Conservation (phyloP, 768 basidiomycete genomes). For the Rhodotorula kratochvilovae region DNA sequence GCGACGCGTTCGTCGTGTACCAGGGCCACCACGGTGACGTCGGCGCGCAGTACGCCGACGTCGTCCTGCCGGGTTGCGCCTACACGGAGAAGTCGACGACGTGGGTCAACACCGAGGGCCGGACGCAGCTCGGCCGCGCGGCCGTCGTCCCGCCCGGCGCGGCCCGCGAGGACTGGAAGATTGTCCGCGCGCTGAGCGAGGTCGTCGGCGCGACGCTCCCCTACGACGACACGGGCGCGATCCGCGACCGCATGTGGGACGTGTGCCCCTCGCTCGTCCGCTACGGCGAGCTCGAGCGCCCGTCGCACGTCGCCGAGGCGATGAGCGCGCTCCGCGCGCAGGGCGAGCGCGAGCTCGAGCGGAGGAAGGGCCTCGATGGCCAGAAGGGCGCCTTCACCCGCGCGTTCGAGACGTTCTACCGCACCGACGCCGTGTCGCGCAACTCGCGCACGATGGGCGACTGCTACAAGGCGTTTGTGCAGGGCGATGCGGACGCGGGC, state of each 20-base stretch:
- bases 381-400: slow-evolving; percentile 58
- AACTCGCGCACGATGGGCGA: slow-evolving; percentile 55
- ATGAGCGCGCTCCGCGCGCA: slow-evolving; percentile 31
- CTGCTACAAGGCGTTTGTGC: slow-evolving; percentile 25
- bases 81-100: slow-evolving; percentile 88
- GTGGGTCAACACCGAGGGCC: slow-evolving; percentile 96
- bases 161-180: slow-evolving; percentile 69
- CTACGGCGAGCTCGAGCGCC: slow-evolving; percentile 74
- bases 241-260: slow-evolving; percentile 95
- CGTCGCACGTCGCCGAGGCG: slow-evolving; percentile 52
- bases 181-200: slow-evolving; percentile 72
- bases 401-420: slow-evolving; percentile 90
- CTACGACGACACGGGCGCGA: slow-evolving; percentile 76
- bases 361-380: slow-evolving; percentile 21
- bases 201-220: slow-evolving; percentile 67
- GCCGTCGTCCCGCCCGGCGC: slow-evolving; percentile 95
- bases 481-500: neutral
- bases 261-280: slow-evolving; percentile 83
- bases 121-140: slow-evolving; percentile 79
- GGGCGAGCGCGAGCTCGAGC: slow-evolving; percentile 16
- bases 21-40: slow-evolving; percentile 98
- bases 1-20: slow-evolving; percentile 93
- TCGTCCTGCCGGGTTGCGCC: slow-evolving; percentile 83
- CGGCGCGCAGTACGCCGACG: slow-evolving; percentile 95
- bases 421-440: slow-evolving; percentile 90